A percentile compares a stretch with the other conserved stretches of the same genome.
These are phyloP conservation scores for Groenewaldozyma tartarivorans DNA, from an alignment of 805 yeast genomes.

Conservation along the genomic window DNA sequence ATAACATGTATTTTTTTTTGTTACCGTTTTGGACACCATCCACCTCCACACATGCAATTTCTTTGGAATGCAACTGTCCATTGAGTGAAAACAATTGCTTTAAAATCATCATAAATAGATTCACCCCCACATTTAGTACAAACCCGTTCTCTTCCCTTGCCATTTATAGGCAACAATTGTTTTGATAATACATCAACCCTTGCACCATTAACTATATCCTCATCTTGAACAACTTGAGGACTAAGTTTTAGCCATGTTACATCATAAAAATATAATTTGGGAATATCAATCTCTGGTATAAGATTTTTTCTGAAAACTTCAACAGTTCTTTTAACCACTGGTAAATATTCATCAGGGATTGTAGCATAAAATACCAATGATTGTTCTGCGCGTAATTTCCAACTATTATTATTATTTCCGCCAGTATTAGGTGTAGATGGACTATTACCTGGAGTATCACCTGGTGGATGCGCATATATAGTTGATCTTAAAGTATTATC, in stretches of 20 bases:
- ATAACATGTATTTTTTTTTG: too few species aligned
- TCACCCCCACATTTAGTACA: constrained; percentile 49
- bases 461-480: constrained; percentile 15
- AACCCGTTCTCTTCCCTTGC: constrained; percentile 30
- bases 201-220: constrained; percentile 4
- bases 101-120: constrained; percentile 33
- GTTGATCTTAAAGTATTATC: constrained; percentile 28
- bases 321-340: constrained; percentile 31
- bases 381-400: constrained; percentile 44
- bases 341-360: constrained; percentile 37
- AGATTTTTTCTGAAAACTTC: constrained; percentile 38
- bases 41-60: constrained; percentile 70
- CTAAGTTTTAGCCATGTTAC: constrained; percentile 52
- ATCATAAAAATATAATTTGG: constrained; percentile 53
- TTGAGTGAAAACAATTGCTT: constrained; percentile 22
- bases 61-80: constrained; percentile 64
- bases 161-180: constrained; percentile 27
- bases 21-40: constrained; percentile 35
- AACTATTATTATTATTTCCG: background rate
- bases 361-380: constrained; percentile 52
- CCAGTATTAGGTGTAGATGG: constrained; percentile 26
- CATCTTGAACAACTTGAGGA: constrained; percentile 24
- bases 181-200: constrained; percentile 30
- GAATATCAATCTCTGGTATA: constrained; percentile 37
- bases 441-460: constrained; percentile 16